A percentile compares a stretch with the other conserved stretches of the same genome.
These are phyloP conservation scores for Omphalea diandra DNA, from an alignment of 441 rosid species.

Conservation along the genomic window DNA sequence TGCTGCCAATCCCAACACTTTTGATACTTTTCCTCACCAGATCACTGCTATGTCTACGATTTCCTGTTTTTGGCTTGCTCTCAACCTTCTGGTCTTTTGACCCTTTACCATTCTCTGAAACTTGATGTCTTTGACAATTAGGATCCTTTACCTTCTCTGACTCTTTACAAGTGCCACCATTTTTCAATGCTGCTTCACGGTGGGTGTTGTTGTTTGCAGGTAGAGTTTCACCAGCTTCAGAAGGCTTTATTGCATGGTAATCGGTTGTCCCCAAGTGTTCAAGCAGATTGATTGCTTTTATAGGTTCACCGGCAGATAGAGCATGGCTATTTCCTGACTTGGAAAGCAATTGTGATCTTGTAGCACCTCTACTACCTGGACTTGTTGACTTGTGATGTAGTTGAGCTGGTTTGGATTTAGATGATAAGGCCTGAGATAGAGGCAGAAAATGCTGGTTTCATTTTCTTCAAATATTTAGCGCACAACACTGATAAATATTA, in stretches of 20 bases:
- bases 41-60: conserved; percentile 27
- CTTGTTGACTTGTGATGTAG: conserved; percentile 23
- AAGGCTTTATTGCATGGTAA: conserved; percentile 19
- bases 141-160: conserved; percentile 27
- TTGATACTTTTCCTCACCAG: conserved; percentile 35
- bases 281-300: background rate
- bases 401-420: conserved; percentile 28
- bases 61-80: conserved; percentile 28
- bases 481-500: background rate
- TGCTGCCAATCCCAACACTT: conserved; percentile 31
- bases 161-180: conserved; percentile 17
- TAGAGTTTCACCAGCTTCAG: conserved; percentile 24
- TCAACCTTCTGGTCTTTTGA: conserved; percentile 27
- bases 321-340: conserved; percentile 25
- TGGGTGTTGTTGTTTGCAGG: conserved; percentile 16
- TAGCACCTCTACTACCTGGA: conserved; percentile 24
- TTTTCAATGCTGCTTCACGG: conserved; percentile 22
- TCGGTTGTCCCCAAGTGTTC: conserved; percentile 25
- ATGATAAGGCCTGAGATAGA: conserved; percentile 27
- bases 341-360: conserved; percentile 26
- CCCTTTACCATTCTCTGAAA: conserved; percentile 13
- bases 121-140: conserved; percentile 29
- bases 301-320: conserved; percentile 16
- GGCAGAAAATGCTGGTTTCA: background rate
- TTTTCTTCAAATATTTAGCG: conserved; percentile 3